Evolutionary conservation across 345 rosid species (phyloP), one percentile per base, ranked within the genome.

Genomic region (Salix dunnii): DNA sequence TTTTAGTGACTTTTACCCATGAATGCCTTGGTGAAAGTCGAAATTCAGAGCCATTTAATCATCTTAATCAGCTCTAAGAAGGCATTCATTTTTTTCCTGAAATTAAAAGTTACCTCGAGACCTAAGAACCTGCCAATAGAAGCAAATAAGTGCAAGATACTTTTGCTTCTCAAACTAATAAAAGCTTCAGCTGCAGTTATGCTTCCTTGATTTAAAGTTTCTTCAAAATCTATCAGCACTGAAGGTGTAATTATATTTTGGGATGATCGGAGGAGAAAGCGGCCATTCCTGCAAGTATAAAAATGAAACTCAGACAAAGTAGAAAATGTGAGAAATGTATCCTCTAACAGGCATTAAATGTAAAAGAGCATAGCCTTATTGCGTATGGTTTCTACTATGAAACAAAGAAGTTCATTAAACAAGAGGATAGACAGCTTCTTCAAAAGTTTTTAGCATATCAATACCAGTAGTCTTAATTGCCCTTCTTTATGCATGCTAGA

Each of bases 101-200:
- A 58, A 23, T 23, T 40, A 55, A 36, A 42, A 43, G 9, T 49
- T 88, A 92, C 99, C 96, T 88, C 90, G n/a, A 96, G 98, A 81
- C 98, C 99, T 81, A 96, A 88, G 77, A 92, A 96, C 78, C 91
- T 90, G 84, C 97, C 96, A 83, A 91, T 85, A 68, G 95, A 87
- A 70, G 99, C 97, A 80, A 92, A 88, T 61, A 94, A 81, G 73
- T 91, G 94, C 84, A 92, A 78, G 70, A 96, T 89, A 79, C 99
- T 94, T 89, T 90, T 94, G 85, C 85, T 96, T 84, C 99, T 87
- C 88, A 92, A 84, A 89, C 86, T 89, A 58, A 80, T 85, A 79
- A 96, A 96, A 84, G 89, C 91, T 72, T 96, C 98, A 77, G 85
- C 86, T 4, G 97, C 94, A 82, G 89, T 82, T 78, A 82, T 88